Evolutionary conservation across 2,329 filamentous ascomycete species (phyloP).

Genomic region (Rhinocladiella similis): DNA sequence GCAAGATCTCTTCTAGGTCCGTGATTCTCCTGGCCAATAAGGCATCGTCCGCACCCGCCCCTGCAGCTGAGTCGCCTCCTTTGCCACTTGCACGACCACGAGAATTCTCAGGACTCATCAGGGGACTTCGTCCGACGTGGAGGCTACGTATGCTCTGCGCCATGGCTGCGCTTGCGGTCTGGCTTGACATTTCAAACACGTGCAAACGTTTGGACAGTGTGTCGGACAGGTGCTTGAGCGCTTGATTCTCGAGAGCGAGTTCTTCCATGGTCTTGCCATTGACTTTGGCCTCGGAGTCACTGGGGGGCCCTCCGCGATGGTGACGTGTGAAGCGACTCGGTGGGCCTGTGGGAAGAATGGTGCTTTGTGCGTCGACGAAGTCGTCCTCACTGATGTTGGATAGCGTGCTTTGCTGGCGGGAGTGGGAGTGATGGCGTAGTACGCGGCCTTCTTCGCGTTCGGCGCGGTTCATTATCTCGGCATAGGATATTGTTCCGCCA

Average conservation of each 20-base stretch:
- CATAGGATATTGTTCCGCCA: constrained; percentile 89
- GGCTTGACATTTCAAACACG: constrained; percentile 88
- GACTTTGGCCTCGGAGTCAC: constrained; percentile 23
- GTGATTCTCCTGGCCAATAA: constrained; percentile 53
- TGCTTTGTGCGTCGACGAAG: constrained; percentile 85
- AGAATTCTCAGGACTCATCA: constrained; percentile 29
- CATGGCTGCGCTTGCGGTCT: constrained; percentile 80
- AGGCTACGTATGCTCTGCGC: constrained; percentile 70
- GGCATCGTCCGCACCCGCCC: constrained; percentile 46
- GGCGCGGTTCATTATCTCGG: constrained; percentile 70
- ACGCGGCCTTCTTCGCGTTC: constrained; percentile 45
- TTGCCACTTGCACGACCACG: constrained; percentile 22
- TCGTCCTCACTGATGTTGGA: constrained; percentile 74
- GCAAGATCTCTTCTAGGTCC: constrained; percentile 69
- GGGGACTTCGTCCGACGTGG: constrained; percentile 38
- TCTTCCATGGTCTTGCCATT: constrained; percentile 75
- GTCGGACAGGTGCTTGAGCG: constrained; percentile 80
- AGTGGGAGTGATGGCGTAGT: constrained; percentile 18
- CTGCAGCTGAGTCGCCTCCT: constrained; percentile 30
- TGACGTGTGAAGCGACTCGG: constrained; percentile 19
- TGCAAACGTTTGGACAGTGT: constrained; percentile 84
- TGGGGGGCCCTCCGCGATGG: not conserved
- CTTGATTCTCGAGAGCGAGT: constrained; percentile 82
- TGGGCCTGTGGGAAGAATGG: constrained; percentile 37
- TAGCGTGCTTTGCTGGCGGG: constrained; percentile 40